A percentile compares a stretch with the other conserved stretches of the same genome.
Conservation (phyloP, 2,329 filamentous ascomycete genomes). For the Microascus cirrosus region DNA sequence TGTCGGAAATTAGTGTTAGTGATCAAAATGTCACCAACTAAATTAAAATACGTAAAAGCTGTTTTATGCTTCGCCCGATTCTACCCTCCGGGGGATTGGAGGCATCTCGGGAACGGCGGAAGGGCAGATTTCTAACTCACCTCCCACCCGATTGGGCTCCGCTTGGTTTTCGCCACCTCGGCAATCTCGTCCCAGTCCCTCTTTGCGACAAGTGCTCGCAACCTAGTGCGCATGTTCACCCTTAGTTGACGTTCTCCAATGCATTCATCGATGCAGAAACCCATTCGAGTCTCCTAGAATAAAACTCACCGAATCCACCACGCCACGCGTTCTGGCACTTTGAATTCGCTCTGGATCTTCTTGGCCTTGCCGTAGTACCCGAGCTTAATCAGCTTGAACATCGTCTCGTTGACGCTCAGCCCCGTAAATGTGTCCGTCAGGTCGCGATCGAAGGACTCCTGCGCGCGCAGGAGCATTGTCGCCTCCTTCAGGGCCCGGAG, state of each 20-base stretch:
- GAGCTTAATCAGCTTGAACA: constrained; percentile 75
- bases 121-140: constrained; percentile 33
- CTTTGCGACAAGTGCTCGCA: constrained; percentile 80
- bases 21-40: background rate
- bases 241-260: background rate
- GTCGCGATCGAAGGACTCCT: constrained; percentile 79
- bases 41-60: background rate
- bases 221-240: constrained; percentile 26
- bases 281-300: background rate
- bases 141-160: constrained; percentile 94
- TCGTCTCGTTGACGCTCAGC: constrained; percentile 79
- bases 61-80: no score
- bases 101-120: background rate
- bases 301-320: constrained; percentile 63
- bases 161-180: constrained; percentile 66
- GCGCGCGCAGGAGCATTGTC: constrained; percentile 66
- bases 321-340: constrained; percentile 77
- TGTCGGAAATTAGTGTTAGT: background rate
- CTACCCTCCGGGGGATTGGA: background rate
- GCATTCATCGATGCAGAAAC: background rate
- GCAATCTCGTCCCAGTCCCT: constrained; percentile 90
- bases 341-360: constrained; percentile 87
- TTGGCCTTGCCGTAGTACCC: constrained; percentile 77
- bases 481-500: constrained; percentile 70
- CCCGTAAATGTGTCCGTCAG: constrained; percentile 68